A percentile compares a stretch with the other conserved stretches of the same genome.
Evolutionary conservation across 768 basidiomycete species (phyloP).

Genomic region (Rubroboletus pulcherrimus): DNA sequence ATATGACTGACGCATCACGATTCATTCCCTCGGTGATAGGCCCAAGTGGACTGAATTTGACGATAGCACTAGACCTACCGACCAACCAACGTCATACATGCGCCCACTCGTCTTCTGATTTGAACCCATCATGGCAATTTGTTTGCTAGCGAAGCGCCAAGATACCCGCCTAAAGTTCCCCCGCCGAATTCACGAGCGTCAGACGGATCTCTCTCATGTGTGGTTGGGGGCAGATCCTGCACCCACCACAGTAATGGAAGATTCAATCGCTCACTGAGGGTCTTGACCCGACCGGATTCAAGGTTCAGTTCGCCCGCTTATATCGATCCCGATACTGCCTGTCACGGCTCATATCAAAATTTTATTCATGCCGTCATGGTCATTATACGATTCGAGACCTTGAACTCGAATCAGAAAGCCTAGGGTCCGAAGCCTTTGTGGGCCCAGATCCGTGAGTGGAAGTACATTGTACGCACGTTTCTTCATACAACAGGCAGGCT

Average conservation of each 20-base stretch:
- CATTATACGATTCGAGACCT: neutral
- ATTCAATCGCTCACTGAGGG: neutral
- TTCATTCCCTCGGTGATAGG: neutral
- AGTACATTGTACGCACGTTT: neutral
- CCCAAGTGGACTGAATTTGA: neutral
- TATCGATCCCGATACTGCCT: neutral
- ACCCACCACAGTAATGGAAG: neutral
- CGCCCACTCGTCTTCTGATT: neutral
- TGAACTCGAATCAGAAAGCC: neutral
- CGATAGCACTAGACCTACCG: neutral
- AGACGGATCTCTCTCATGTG: neutral
- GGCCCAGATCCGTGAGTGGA: neutral
- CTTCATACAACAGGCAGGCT: neutral
- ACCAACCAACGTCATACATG: neutral
- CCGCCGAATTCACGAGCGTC: neutral
- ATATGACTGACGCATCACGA: neutral
- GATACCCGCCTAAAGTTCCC: too few relatives aligned
- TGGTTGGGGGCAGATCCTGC: neutral
- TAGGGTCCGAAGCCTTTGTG: neutral
- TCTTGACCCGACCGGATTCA: neutral
- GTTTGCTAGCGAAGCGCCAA: neutral
- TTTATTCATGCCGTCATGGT: neutral
- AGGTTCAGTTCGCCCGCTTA: constrained; percentile 2
- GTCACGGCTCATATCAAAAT: neutral
- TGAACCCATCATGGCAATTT: neutral